These are phyloP conservation scores for Pestalotiopsis sp. DNA, from an alignment of 2,329 filamentous ascomycete genomes.

Conservation along the genomic window DNA sequence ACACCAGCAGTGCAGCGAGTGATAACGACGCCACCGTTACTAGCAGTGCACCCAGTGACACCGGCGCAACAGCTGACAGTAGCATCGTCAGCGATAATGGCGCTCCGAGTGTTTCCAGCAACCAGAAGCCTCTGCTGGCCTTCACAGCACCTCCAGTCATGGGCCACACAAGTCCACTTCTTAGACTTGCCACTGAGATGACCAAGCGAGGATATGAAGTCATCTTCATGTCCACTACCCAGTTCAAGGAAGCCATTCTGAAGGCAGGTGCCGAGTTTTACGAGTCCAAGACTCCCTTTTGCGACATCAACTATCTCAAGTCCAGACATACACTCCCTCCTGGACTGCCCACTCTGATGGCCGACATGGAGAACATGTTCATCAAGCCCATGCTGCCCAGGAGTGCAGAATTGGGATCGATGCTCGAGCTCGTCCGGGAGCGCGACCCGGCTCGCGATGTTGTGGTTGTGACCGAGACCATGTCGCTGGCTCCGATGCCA, in stretches of 20 bases:
- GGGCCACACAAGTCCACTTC: conserved; percentile 23
- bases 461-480: conserved; percentile 34
- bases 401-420: not conserved
- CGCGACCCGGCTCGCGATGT: conserved; percentile 32
- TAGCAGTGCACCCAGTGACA: not conserved
- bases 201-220: conserved; percentile 17
- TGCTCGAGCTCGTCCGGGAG: conserved; percentile 24
- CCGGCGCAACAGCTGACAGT: not conserved
- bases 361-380: conserved; percentile 31
- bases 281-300: conserved; percentile 17
- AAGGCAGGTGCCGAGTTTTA: conserved; percentile 25
- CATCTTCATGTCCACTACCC: conserved; percentile 20
- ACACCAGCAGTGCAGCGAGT: not conserved
- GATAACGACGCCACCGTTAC: not conserved
- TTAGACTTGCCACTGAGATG: conserved; percentile 31
- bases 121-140: conserved; percentile 19
- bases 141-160: conserved; percentile 20
- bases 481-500: conserved; percentile 32
- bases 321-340: conserved; percentile 8
- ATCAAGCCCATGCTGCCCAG: conserved; percentile 17
- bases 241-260: conserved; percentile 23
- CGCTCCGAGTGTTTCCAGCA: not conserved
- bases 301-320: conserved; percentile 3
- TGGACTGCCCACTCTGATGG: conserved; percentile 20
- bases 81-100: not conserved